Conservation (phyloP, 2,329 filamentous ascomycete species). For the Trichoderma sp. region DNA sequence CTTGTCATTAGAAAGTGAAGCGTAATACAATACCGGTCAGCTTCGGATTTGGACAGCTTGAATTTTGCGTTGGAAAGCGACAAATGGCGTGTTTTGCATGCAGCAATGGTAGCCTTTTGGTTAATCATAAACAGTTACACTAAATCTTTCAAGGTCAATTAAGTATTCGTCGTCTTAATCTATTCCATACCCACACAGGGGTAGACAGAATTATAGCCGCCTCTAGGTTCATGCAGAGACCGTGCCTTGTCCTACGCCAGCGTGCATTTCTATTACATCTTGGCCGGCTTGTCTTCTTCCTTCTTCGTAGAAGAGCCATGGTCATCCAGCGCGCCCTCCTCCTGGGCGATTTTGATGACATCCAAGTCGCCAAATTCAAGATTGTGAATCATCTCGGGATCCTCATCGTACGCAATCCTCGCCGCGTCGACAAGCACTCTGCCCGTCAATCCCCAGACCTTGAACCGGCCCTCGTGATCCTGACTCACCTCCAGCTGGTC, state of each 20-base stretch:
- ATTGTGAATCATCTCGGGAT: slow-evolving; percentile 78
- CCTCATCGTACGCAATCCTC: slow-evolving; percentile 73
- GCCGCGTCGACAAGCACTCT: slow-evolving; percentile 86
- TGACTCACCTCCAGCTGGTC: slow-evolving; percentile 44
- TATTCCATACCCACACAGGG: neutral
- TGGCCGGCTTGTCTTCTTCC: slow-evolving; percentile 30
- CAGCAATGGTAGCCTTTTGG: neutral
- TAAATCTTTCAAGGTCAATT: neutral
- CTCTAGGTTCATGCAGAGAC: neutral
- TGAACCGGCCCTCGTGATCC: slow-evolving; percentile 58
- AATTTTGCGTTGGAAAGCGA: neutral
- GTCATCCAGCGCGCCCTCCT: slow-evolving; percentile 44
- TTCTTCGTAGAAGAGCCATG: slow-evolving; percentile 23
- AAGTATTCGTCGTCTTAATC: neutral
- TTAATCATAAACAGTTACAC: neutral
- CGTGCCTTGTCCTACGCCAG: neutral
- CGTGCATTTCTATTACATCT: slow-evolving; percentile 29
- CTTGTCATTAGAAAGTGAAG: slow-evolving; percentile 67
- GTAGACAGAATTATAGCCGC: neutral
- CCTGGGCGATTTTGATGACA: slow-evolving; percentile 46
- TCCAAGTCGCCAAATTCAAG: slow-evolving; percentile 50
- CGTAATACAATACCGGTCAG: neutral
- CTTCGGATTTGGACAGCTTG: neutral
- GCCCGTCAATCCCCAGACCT: slow-evolving; percentile 94
- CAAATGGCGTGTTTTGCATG: neutral